phyloP scores from a whole-genome alignment of 2,329 filamentous ascomycete genomes.

The Fusarium sarcochroum region DNA sequence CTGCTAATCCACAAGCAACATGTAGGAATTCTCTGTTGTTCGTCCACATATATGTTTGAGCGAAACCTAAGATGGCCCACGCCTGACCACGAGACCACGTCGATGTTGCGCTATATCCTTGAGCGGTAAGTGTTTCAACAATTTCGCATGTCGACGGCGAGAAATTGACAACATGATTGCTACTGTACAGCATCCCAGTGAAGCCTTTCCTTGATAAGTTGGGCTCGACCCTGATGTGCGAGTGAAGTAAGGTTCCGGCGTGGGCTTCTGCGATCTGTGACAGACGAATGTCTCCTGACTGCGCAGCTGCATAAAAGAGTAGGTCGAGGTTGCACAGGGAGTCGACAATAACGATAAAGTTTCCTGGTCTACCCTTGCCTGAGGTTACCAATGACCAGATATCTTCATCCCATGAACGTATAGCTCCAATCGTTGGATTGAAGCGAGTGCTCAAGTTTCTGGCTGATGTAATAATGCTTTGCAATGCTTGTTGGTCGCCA shows the following conservation, averaged over 20 bases:
- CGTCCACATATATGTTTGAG: not conserved
- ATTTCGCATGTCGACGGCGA: not conserved
- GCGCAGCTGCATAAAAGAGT: not conserved
- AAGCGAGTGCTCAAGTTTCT: not conserved
- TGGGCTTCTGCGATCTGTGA: too few relatives aligned
- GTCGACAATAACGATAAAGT: not conserved
- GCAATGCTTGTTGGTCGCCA: not conserved
- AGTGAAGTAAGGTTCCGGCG: too few relatives aligned
- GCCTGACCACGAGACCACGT: not conserved
- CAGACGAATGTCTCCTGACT: too few relatives aligned
- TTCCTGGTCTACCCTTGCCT: not conserved
- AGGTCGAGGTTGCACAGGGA: not conserved
- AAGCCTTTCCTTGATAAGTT: too few relatives aligned
- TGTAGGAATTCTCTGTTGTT: not conserved
- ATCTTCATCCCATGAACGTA: not conserved
- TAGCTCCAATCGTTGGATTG: not conserved
- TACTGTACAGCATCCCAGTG: not conserved
- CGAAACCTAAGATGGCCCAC: not conserved
- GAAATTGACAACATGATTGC: not conserved
- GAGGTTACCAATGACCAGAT: not conserved
- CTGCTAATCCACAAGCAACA: not conserved
- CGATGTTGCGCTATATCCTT: not conserved
- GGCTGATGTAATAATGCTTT: not conserved
- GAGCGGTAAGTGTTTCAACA: not conserved
- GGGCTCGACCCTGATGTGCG: too few relatives aligned